Evolutionary conservation across 345 rosid genomes (phyloP).

Genomic region (Lumnitzera racemosa): DNA sequence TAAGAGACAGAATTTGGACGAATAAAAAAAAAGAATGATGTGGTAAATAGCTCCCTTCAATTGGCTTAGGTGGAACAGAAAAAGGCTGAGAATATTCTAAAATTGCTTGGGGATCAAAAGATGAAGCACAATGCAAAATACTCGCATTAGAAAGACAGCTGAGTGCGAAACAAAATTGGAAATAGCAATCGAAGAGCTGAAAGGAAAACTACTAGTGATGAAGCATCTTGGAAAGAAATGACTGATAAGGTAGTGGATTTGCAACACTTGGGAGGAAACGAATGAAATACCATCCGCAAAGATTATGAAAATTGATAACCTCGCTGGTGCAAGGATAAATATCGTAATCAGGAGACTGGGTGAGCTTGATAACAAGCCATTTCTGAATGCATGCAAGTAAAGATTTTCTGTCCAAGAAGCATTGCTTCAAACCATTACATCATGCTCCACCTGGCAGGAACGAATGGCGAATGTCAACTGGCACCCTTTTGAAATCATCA

Average conservation of each 20-base stretch:
- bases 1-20: constrained; percentile 76
- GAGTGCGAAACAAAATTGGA: constrained; percentile 75
- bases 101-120: constrained; percentile 71
- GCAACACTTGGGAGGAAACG: constrained; percentile 16
- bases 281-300: constrained; percentile 29
- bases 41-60: constrained; percentile 52
- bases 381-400: constrained; percentile 40
- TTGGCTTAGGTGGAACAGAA: constrained; percentile 74
- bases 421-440: constrained; percentile 30
- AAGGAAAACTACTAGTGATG: constrained; percentile 74
- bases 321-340: constrained; percentile 17
- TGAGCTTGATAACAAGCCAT: constrained; percentile 55
- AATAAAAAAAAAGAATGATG: constrained; percentile 68
- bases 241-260: constrained; percentile 44
- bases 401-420: constrained; percentile 45
- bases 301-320: constrained; percentile 37
- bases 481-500: constrained; percentile 55
- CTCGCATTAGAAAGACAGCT: constrained; percentile 59
- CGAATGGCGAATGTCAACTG: constrained; percentile 43
- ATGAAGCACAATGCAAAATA: constrained; percentile 50
- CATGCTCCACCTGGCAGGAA: constrained; percentile 76
- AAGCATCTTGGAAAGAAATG: constrained; percentile 69
- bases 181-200: constrained; percentile 79
- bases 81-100: constrained; percentile 58
- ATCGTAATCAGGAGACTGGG: constrained; percentile 78